These are phyloP conservation scores for Aspergillus floridensis DNA, from an alignment of 2,329 filamentous ascomycete genomes.

Conservation along the genomic window DNA sequence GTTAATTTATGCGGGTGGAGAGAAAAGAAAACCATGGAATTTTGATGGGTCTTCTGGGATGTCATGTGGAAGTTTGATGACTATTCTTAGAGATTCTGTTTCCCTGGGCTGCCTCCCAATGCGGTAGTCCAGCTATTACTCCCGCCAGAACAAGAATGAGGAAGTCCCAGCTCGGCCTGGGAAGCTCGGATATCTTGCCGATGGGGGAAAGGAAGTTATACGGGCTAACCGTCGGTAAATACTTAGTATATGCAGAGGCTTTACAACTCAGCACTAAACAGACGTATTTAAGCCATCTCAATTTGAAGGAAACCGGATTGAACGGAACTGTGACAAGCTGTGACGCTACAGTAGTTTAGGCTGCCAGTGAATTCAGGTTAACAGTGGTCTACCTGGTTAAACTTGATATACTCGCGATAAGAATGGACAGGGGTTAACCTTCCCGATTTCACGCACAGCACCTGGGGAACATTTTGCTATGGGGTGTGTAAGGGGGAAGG, in stretches of 20 bases:
- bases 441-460: neutral
- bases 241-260: neutral
- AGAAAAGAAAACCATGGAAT: slow-evolving; percentile 16
- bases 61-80: slow-evolving; percentile 18
- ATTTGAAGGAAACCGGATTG: neutral
- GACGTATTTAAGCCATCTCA: neutral
- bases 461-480: neutral
- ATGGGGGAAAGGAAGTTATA: neutral
- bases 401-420: neutral
- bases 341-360: neutral
- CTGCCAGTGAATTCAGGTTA: neutral
- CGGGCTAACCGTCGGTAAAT: neutral
- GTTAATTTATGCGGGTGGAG: slow-evolving; percentile 8
- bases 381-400: neutral
- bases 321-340: neutral
- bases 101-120: neutral
- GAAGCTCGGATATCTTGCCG: slow-evolving; percentile 12
- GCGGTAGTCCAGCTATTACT: neutral
- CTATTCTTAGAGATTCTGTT: slow-evolving; percentile 14
- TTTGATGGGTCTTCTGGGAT: slow-evolving; percentile 15
- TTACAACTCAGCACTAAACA: neutral
- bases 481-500: neutral
- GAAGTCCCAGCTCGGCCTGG: slow-evolving; percentile 1
- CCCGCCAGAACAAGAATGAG: neutral
- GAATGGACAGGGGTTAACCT: slow-evolving; percentile 11